Conservation (phyloP, 78 protist species). For the Polysphondylium violaceum region DNA sequence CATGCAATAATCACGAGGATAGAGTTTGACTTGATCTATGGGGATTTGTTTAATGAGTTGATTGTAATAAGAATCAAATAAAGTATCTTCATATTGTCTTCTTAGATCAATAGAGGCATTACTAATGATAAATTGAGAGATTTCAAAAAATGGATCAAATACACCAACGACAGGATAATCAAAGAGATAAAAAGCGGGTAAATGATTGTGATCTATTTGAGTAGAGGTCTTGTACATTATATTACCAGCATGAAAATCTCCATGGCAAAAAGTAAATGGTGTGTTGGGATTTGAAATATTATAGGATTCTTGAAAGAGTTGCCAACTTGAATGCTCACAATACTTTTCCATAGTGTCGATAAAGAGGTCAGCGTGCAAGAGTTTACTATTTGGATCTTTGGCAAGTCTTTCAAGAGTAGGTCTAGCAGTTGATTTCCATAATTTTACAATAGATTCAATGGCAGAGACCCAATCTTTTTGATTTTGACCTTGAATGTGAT, state of each 20-base stretch:
- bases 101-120: conserved; percentile 11
- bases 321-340: background rate
- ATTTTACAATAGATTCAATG: background rate
- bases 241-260: conserved; percentile 50
- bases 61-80: background rate
- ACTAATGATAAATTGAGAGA: conserved; percentile 9
- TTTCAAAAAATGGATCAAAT: conserved; percentile 5
- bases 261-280: conserved; percentile 13
- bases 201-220: no score
- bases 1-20: conserved; percentile 1
- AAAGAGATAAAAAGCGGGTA: conserved; percentile 5
- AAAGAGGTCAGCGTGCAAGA: background rate
- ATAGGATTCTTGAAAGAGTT: background rate
- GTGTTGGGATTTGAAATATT: background rate
- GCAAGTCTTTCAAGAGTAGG: background rate
- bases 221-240: background rate
- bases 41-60: background rate
- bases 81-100: background rate
- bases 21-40: background rate
- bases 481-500: background rate
- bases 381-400: background rate
- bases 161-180: conserved; percentile 30
- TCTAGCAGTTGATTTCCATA: background rate
- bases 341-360: background rate
- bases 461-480: background rate